Evolutionary conservation across 441 rosid genomes (phyloP).

Genomic region (Melastoma candidum): DNA sequence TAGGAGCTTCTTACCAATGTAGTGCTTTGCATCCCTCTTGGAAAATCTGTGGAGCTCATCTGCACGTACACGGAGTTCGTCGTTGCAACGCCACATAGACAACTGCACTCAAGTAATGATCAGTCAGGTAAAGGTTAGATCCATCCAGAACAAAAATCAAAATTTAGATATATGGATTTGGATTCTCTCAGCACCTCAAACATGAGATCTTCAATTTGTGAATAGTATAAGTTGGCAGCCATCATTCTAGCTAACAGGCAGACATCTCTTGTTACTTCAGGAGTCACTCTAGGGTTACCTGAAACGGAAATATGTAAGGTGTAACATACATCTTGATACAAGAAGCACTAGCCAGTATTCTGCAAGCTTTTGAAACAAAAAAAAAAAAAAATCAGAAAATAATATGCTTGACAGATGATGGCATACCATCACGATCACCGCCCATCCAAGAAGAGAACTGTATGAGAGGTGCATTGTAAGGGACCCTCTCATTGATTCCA

Average conservation of each 20-base stretch:
- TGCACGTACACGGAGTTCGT: slow-evolving; percentile 67
- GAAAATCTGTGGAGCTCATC: slow-evolving; percentile 56
- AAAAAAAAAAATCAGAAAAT: too few relatives aligned
- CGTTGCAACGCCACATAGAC: slow-evolving; percentile 99
- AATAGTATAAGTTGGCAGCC: slow-evolving; percentile 64
- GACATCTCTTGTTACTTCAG: slow-evolving; percentile 35
- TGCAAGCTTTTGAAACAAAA: slow-evolving; percentile 34
- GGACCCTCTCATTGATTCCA: slow-evolving; percentile 68
- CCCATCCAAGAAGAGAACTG: slow-evolving; percentile 23
- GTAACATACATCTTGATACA: slow-evolving; percentile 2
- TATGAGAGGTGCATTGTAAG: slow-evolving; percentile 17
- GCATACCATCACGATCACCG: slow-evolving; percentile 18
- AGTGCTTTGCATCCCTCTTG: slow-evolving; percentile 87
- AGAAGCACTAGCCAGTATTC: slow-evolving; percentile 14
- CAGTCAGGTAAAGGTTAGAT: not conserved
- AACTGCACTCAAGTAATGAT: slow-evolving; percentile 33
- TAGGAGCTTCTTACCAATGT: slow-evolving; percentile 45
- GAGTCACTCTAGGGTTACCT: too few relatives aligned
- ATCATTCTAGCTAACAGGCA: slow-evolving; percentile 73
- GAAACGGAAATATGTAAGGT: slow-evolving; percentile 10
- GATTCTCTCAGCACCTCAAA: slow-evolving; percentile 36
- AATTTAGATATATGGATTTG: not conserved
- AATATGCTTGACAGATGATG: too few relatives aligned
- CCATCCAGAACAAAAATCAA: not conserved
- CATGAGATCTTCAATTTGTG: slow-evolving; percentile 67